These are phyloP conservation scores for Apium graveolens DNA, from an alignment of 129 eudicot species.

Conservation along the genomic window DNA sequence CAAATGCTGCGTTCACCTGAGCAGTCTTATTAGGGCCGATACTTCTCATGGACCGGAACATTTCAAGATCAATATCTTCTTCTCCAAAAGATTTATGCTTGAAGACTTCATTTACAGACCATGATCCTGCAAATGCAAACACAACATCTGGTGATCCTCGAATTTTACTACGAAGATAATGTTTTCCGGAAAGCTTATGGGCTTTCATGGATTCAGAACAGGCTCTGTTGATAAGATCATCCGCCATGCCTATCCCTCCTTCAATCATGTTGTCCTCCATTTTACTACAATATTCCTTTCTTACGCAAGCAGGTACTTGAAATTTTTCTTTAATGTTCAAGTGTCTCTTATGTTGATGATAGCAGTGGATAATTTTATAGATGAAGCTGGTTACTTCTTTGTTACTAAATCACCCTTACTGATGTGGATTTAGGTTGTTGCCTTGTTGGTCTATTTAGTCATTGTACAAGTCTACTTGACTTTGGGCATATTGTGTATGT, in stretches of 20 bases:
- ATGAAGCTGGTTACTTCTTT: neutral
- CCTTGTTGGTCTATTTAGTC: slow-evolving; percentile 10
- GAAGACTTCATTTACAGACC: slow-evolving; percentile 27
- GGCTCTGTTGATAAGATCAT: slow-evolving; percentile 38
- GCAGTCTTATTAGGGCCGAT: slow-evolving; percentile 33
- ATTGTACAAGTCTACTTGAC: neutral
- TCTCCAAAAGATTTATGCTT: slow-evolving; percentile 29
- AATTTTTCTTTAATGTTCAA: neutral
- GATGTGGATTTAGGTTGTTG: neutral
- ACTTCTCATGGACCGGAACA: slow-evolving; percentile 41
- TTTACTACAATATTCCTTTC: neutral
- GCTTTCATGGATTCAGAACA: slow-evolving; percentile 37
- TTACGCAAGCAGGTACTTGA: neutral
- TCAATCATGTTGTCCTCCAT: slow-evolving; percentile 21
- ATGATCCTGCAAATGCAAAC: slow-evolving; percentile 39
- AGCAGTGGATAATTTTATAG: neutral
- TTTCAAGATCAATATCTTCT: slow-evolving; percentile 15
- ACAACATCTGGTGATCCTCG: slow-evolving; percentile 22
- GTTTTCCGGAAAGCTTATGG: slow-evolving; percentile 29
- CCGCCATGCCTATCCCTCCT: slow-evolving; percentile 20
- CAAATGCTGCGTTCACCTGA: slow-evolving; percentile 34
- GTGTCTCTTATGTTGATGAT: neutral
- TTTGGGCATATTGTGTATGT: neutral
- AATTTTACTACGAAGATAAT: slow-evolving; percentile 16
- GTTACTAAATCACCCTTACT: neutral